phyloP scores from a whole-genome alignment of 305 asterid genomes.

The Withania somnifera region DNA sequence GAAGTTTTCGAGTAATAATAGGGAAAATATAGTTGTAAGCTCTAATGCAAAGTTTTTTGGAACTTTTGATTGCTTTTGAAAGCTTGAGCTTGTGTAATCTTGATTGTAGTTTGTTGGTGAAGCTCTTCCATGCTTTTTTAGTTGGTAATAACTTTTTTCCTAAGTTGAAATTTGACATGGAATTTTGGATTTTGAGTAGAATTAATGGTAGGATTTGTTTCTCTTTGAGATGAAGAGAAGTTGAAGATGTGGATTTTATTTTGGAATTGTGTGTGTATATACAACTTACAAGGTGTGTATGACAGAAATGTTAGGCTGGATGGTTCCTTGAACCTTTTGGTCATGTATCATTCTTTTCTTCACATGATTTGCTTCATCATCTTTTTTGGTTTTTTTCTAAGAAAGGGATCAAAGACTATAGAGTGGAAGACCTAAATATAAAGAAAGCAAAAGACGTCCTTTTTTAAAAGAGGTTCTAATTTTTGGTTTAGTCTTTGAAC shows the following conservation, averaged over 20 bases:
- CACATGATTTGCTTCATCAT: background rate
- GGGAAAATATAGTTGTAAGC: constrained; percentile 3
- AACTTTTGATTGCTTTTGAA: constrained; percentile 11
- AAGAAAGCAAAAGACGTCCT: background rate
- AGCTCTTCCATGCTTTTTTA: constrained; percentile 29
- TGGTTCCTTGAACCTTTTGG: constrained; percentile 1
- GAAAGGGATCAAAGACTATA: constrained; percentile 1
- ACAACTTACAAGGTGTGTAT: background rate
- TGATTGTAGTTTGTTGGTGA: constrained; percentile 16
- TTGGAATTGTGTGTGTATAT: background rate
- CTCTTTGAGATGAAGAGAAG: background rate
- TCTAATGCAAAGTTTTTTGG: constrained; percentile 9
- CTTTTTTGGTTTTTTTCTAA: background rate
- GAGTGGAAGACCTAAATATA: background rate
- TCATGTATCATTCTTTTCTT: constrained; percentile 12
- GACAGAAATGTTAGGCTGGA: constrained; percentile 7
- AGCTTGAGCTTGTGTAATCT: constrained; percentile 12
- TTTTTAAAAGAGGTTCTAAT: background rate
- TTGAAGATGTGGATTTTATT: constrained; percentile 9
- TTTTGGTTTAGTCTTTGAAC: background rate
- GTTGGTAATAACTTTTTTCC: constrained; percentile 19
- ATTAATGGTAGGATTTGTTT: background rate
- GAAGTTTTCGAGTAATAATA: constrained; percentile 8
- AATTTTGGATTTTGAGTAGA: constrained; percentile 7
- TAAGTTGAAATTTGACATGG: constrained; percentile 29